Conservation (phyloP, 1,284 basidiomycete species). For the Cutaneotrichosporon cyanovorans region DNA sequence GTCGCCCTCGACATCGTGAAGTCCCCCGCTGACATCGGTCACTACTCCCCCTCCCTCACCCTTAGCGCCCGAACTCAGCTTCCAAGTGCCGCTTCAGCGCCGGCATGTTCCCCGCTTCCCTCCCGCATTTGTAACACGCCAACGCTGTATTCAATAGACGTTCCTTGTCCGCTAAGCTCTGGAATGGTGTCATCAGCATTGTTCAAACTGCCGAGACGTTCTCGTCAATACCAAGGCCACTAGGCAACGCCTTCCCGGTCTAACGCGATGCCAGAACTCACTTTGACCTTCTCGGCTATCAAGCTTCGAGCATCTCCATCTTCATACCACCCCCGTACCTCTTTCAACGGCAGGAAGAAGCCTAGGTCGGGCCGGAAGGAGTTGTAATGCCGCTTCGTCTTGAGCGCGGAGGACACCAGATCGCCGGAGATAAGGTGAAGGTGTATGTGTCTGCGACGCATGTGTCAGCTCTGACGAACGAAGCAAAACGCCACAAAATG, state of each 20-base stretch:
- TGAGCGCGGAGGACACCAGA: slow-evolving; percentile 64
- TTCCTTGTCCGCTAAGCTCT: slow-evolving; percentile 52
- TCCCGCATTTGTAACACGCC: slow-evolving; percentile 59
- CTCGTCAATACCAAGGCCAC: too few relatives aligned
- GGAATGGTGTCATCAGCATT: slow-evolving; percentile 18
- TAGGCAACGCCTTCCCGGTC: slow-evolving; percentile 4
- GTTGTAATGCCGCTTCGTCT: slow-evolving; percentile 90
- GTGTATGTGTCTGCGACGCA: slow-evolving; percentile 62
- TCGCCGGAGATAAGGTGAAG: slow-evolving; percentile 82
- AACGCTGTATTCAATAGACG: slow-evolving; percentile 60
- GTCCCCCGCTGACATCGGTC: too few relatives aligned
- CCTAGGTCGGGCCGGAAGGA: slow-evolving; percentile 81
- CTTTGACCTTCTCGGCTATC: neutral
- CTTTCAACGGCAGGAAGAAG: slow-evolving; percentile 73
- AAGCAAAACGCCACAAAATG: neutral
- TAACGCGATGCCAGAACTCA: too few relatives aligned
- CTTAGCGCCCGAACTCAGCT: slow-evolving; percentile 36
- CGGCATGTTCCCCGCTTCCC: slow-evolving; percentile 63
- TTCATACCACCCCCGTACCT: slow-evolving; percentile 64
- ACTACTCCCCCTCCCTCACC: too few relatives aligned
- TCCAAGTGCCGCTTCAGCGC: slow-evolving; percentile 55
- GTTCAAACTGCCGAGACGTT: neutral
- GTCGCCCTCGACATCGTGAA: too few relatives aligned
- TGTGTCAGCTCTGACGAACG: slow-evolving; percentile 1
- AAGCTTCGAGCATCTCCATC: slow-evolving; percentile 48